Evolutionary conservation across 352 stramenopile genomes (phyloP).

Genomic region (Achlya hypogyna): DNA sequence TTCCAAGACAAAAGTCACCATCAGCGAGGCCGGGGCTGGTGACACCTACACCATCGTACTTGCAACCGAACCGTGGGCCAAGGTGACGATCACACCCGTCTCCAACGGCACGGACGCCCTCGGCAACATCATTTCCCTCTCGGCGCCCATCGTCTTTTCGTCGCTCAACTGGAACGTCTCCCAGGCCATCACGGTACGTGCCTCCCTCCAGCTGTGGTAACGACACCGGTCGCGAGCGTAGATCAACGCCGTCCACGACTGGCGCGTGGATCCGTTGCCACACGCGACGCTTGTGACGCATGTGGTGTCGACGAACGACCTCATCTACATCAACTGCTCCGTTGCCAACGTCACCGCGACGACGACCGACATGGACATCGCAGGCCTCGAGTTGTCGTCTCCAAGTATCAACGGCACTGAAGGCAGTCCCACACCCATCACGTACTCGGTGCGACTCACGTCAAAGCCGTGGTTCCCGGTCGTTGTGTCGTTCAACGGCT

Average conservation of each 20-base stretch:
- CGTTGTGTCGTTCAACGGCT: constrained; percentile 34
- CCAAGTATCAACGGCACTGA: constrained; percentile 29
- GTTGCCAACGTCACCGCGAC: constrained; percentile 37
- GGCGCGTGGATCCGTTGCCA: constrained; percentile 25
- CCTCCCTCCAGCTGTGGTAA: not conserved
- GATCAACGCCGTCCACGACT: constrained; percentile 49
- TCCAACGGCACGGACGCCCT: constrained; percentile 36
- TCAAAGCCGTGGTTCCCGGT: constrained; percentile 61
- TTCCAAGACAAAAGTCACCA: constrained; percentile 30
- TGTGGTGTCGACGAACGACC: constrained; percentile 45
- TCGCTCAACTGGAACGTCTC: constrained; percentile 60
- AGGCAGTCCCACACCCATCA: constrained; percentile 32
- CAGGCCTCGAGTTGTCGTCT: constrained; percentile 44
- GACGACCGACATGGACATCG: constrained; percentile 58
- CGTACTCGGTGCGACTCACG: constrained; percentile 41
- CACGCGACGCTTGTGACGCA: constrained; percentile 39
- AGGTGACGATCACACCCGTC: constrained; percentile 36
- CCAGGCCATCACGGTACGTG: constrained; percentile 32
- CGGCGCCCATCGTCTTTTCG: constrained; percentile 41
- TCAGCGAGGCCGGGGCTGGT: constrained; percentile 34
- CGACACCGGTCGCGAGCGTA: not conserved
- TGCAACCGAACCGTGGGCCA: constrained; percentile 51
- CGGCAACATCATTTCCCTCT: constrained; percentile 32
- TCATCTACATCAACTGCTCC: constrained; percentile 47
- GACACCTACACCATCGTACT: constrained; percentile 53